Base-by-base conservation (phyloP, 805 yeast genomes). In the Kazachstania taianensis region DNA sequence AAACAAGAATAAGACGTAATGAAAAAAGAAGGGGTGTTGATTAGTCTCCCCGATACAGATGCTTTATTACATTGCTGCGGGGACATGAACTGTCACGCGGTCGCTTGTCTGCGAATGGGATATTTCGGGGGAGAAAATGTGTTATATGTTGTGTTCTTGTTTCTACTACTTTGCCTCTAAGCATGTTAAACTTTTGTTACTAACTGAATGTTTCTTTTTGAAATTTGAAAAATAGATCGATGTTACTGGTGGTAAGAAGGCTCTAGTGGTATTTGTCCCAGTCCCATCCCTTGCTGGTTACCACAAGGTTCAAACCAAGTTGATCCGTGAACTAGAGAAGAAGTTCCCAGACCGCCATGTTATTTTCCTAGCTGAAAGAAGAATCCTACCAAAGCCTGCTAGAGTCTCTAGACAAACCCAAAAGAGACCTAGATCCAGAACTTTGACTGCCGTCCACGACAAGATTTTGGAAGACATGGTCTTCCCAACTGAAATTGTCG, bases 351-450 rank as follows among this genome's bases (percentile, higher is more conserved):
- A 89, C 80, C 83, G 94, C 70, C 96, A 92, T 69, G 96, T 89
- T 70, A 89, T 92, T 59, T 85, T 89, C 85, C 80, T 89, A 66
- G 97, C 96, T 66, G 97, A 89, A 78, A 85, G 98, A 77, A 85
- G 96, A 75, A 92, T 89, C 73, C 77, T 92, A 66, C 96, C 97
- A 74, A 87, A 85, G 80, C 96, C 97, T 69, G 84, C 94, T 63
- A 86, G 97, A 75, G 73, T 78, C 63, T 75, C 95, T 46, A 83
- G 86, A 78, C 82, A 79, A 70, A 71, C 68, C 61, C 98, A 89
- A 76, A 87, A 92, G 89, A 87, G 98, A 79, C 98, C 98, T 70
- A 84, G 94, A 77, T 87, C 97, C 61, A 86, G 98, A 82, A 89
- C 98, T 63, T 78, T 92, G 69, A 79, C 96, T 57, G 86, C 96